A percentile compares a stretch with the other conserved stretches of the same genome.
These are phyloP conservation scores for Sherardia arvensis DNA, from an alignment of 257 asterid genomes.

Conservation along the genomic window DNA sequence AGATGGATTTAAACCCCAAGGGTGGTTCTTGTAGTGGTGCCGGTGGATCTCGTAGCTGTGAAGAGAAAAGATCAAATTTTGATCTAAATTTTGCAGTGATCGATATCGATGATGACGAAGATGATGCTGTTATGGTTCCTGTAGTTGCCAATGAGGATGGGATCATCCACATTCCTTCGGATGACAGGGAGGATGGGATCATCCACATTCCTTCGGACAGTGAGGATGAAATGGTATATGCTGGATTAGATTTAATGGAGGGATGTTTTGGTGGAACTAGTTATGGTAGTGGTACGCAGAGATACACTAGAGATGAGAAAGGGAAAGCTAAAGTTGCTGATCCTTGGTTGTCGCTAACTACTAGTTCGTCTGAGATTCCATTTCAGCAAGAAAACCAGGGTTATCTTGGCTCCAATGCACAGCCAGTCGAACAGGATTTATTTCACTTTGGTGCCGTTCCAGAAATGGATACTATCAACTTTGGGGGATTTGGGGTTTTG, in stretches of 20 bases:
- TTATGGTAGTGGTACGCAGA: constrained; percentile 18
- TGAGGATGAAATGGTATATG: constrained; percentile 39
- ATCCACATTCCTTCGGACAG: constrained; percentile 39
- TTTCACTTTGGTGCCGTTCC: background rate
- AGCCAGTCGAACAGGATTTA: background rate
- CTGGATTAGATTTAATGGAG: constrained; percentile 21
- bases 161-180: constrained; percentile 37
- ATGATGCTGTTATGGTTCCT: background rate
- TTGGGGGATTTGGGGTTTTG: background rate
- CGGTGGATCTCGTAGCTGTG: constrained; percentile 14
- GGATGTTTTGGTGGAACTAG: constrained; percentile 26
- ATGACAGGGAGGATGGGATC: constrained; percentile 23
- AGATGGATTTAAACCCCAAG: constrained; percentile 9
- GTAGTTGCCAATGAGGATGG: constrained; percentile 11
- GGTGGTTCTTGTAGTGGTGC: constrained; percentile 10
- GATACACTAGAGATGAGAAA: constrained; percentile 42
- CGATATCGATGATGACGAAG: constrained; percentile 3
- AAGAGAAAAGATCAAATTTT: constrained; percentile 13
- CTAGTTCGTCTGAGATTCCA: constrained; percentile 13
- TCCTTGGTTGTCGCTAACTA: constrained; percentile 40
- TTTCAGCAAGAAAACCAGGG: constrained; percentile 8
- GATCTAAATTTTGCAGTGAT: constrained; percentile 39
- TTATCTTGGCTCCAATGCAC: background rate
- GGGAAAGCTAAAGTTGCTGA: constrained; percentile 34
- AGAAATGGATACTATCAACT: constrained; percentile 8